Evolutionary conservation across 768 basidiomycete species (phyloP).

Genomic region (Termitomyces sp.): DNA sequence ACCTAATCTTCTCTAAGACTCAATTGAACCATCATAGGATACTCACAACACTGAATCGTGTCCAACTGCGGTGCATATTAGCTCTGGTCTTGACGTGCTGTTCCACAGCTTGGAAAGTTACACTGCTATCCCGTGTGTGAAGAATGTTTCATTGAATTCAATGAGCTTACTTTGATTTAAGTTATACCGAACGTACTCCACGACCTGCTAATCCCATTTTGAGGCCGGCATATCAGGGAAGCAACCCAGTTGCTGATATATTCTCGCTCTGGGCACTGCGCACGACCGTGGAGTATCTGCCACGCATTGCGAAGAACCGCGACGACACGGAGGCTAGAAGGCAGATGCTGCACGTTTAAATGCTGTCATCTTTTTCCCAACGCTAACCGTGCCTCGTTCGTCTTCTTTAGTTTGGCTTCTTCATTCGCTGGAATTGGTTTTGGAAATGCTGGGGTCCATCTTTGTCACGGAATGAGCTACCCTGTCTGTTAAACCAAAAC

Average conservation of each 20-base stretch:
- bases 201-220: conserved; percentile 87
- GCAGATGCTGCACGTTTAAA: conserved; percentile 73
- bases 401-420: conserved; percentile 62
- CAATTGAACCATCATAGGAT: conserved; percentile 37
- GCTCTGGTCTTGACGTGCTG: conserved; percentile 90
- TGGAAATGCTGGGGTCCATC: conserved; percentile 88
- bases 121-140: conserved; percentile 84
- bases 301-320: conserved; percentile 74
- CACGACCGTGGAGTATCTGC: conserved; percentile 85
- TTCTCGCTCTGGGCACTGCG: conserved; percentile 93
- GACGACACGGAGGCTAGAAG: conserved; percentile 79
- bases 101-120: conserved; percentile 96
- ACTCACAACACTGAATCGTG: conserved; percentile 89
- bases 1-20: background rate
- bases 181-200: conserved; percentile 88
- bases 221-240: conserved; percentile 90
- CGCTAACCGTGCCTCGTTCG: background rate
- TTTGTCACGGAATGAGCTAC: conserved; percentile 89
- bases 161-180: conserved; percentile 20
- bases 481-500: conserved; percentile 46
- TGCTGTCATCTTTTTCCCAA: background rate
- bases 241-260: conserved; percentile 92
- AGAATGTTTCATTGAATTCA: conserved; percentile 2
- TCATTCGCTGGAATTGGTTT: conserved; percentile 96
- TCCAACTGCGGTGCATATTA: conserved; percentile 89